These are phyloP conservation scores for Tricholoma sp. DNA, from an alignment of 768 basidiomycete genomes.

Conservation along the genomic window DNA sequence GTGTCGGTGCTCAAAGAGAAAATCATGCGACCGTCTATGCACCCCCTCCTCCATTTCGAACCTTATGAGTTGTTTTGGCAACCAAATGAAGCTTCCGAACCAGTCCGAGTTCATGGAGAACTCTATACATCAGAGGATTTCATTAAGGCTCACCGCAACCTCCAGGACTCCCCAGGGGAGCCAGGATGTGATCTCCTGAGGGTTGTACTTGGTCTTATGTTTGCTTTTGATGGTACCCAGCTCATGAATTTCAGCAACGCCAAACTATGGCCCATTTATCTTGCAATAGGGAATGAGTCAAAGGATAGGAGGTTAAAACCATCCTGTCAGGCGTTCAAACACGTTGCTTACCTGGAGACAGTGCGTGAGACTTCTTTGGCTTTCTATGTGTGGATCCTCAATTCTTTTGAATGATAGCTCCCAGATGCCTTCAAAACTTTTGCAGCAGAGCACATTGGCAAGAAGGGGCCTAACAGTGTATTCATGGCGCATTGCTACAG, in stretches of 20 bases:
- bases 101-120: no score
- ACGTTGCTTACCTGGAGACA: conserved; percentile 19
- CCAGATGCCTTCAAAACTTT: no score
- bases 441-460: no score
- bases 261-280: conserved; percentile 25
- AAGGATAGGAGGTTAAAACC: conserved; percentile 14
- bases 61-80: no score
- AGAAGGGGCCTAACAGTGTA: no score
- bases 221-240: conserved; percentile 25
- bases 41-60: conserved; percentile 2
- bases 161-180: conserved; percentile 3
- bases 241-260: conserved; percentile 23
- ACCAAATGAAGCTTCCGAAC: no score
- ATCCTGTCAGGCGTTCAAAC: conserved; percentile 13
- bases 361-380: no score
- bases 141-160: conserved; percentile 4
- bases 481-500: no score
- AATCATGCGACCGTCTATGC: background rate
- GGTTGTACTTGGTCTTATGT: conserved; percentile 18
- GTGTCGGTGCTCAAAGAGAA: conserved; percentile 1
- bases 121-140: conserved; percentile 5
- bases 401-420: no score
- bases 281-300: no score
- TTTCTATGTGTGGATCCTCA: no score
- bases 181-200: conserved; percentile 9